Conservation (phyloP, 2,329 filamentous ascomycete genomes). For the Pseudonectria foliicola region DNA sequence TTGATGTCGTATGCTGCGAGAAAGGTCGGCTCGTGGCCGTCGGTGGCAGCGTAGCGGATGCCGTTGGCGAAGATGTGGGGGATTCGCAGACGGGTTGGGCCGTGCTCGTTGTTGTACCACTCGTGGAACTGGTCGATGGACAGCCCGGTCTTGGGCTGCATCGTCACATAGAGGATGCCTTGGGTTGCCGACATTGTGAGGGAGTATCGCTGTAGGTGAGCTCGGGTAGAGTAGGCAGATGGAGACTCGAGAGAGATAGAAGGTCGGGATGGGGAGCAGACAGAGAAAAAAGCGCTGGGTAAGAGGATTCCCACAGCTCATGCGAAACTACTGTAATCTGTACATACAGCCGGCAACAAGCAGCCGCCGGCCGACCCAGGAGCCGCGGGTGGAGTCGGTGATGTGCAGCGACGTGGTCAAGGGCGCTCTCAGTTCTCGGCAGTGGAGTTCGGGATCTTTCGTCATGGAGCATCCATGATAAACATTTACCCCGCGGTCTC, state of each 20-base stretch:
- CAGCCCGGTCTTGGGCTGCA: conserved; percentile 66
- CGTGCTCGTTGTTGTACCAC: conserved; percentile 93
- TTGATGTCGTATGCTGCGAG: conserved; percentile 78
- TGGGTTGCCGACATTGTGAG: conserved; percentile 36
- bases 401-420: conserved; percentile 9
- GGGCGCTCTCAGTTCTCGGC: no score
- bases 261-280: background rate
- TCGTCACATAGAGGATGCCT: conserved; percentile 78
- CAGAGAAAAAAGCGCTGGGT: background rate
- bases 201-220: background rate
- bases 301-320: no score
- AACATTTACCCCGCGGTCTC: conserved; percentile 24
- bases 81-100: conserved; percentile 69
- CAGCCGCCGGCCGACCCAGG: no score
- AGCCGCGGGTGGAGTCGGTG: conserved; percentile 5
- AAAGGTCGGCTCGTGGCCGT: conserved; percentile 58
- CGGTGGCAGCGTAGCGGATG: conserved; percentile 67
- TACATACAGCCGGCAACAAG: no score
- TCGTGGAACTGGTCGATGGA: conserved; percentile 70
- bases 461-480: conserved; percentile 10
- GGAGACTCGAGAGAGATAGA: background rate
- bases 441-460: conserved; percentile 21
- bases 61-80: conserved; percentile 69
- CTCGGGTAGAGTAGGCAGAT: conserved; percentile 1
- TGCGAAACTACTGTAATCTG: no score